Conservation (phyloP, 352 stramenopile genomes). For the Pythium angustatum region DNA sequence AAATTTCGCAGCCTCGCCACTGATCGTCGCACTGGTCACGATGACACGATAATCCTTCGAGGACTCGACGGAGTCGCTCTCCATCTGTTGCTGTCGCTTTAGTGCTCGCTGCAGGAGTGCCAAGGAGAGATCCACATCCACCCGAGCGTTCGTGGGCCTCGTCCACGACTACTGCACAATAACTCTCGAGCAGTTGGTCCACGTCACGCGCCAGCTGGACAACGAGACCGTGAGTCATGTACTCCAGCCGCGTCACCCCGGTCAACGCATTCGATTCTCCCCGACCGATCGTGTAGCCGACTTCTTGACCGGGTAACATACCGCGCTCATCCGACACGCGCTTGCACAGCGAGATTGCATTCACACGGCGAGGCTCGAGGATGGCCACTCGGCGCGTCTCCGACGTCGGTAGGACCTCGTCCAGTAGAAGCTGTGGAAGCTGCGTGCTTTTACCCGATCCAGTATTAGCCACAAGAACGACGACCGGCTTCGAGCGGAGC, state of each 20-base stretch:
- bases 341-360: conserved; percentile 25
- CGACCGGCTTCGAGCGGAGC: conserved; percentile 6
- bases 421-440: conserved; percentile 31
- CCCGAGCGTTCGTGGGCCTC: conserved; percentile 33
- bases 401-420: conserved; percentile 17
- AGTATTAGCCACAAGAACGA: conserved; percentile 32
- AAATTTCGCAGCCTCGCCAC: conserved; percentile 16
- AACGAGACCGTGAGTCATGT: conserved; percentile 35
- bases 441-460: conserved; percentile 37
- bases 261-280: conserved; percentile 16
- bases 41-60: conserved; percentile 22
- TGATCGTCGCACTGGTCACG: conserved; percentile 34
- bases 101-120: conserved; percentile 23
- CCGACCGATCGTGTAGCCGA: conserved; percentile 30
- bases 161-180: conserved; percentile 31
- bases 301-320: conserved; percentile 13
- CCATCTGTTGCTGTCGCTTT: not conserved
- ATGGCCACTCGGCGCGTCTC: conserved; percentile 25
- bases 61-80: not conserved
- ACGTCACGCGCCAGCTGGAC: conserved; percentile 24
- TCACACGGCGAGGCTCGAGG: conserved; percentile 30
- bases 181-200: conserved; percentile 9
- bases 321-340: conserved; percentile 27
- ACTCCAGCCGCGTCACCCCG: conserved; percentile 14
- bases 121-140: conserved; percentile 36